Evolutionary conservation across 2,329 filamentous ascomycete genomes (phyloP), one percentile per base, ranked within the genome.

Genomic region (Fusarium sp.): DNA sequence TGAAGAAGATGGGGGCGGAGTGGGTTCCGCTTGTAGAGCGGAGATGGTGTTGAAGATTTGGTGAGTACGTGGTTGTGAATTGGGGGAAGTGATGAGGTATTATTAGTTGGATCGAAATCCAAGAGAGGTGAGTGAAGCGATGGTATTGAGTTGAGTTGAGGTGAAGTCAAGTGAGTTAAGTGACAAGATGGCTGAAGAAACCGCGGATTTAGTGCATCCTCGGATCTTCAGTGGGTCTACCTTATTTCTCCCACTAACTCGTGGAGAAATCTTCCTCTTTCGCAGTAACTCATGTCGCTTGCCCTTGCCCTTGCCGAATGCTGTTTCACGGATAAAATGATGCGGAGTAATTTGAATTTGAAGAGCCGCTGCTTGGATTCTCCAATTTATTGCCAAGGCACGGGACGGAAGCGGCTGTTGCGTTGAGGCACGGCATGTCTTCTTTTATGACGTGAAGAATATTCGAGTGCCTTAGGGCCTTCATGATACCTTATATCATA

Each of bases 1-100:
- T 33, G 20, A 43, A 20, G 13, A 38, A n/a, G 39, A 66, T 66
- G 64, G 66, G 66, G 66, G 66, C 50, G 55, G 57, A 67, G 65
- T 23, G 44, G 13, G 29, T 8, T 2, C n/a, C 7, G 20, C 12
- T 41, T 39, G 2, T 1, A 12, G n/a, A n/a, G n/a, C n/a, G 24
- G 23, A 24, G 20, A 37, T 33, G 12, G 37, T 18, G 62, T n/a
- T 52, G 44, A 38, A 31, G 43, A 15, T 8, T 46, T 33, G 48
- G 21, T 31, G 15, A 4, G 23, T 23, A 20, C 13, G n/a, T 29
- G 15, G 10, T 24, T 8, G 33, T 20, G 16, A 13, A 18, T 15
- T 60, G 26, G 33, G 42, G 35, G 41, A 43, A 42, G 33, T 23
- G 12, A 5, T 39, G 6, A 43, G 26, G 54, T 20, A 28, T n/a